Conservation (phyloP, 2,329 filamentous ascomycete genomes). For the Septoria petroselini region DNA sequence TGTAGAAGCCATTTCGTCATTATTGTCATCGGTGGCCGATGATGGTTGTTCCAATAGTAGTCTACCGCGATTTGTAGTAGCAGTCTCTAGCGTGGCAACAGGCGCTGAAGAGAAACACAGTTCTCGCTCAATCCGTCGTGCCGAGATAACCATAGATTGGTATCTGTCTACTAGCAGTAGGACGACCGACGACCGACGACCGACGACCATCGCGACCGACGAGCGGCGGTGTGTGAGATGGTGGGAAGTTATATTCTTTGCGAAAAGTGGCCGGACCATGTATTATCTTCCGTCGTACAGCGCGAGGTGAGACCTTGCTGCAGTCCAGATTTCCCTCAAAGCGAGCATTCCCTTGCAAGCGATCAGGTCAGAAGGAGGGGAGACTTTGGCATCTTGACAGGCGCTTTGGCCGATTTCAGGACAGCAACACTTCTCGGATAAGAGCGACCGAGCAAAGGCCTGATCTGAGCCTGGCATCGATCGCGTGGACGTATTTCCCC, state of each 20-base stretch:
- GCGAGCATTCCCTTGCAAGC: conserved; percentile 6
- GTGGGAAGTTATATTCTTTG: no score
- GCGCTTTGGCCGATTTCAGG: neutral
- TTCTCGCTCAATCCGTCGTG: no score
- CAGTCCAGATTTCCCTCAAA: neutral
- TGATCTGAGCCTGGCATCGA: neutral
- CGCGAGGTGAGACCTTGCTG: neutral
- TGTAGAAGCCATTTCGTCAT: neutral
- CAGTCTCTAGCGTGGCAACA: no score
- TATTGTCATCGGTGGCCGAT: no score
- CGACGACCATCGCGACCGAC: no score
- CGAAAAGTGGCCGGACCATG: no score
- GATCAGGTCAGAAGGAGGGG: conserved; percentile 3
- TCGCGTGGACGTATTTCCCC: neutral
- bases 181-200: no score
- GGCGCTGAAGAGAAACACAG: conserved; percentile 2
- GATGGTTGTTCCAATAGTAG: no score
- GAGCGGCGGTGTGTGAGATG: no score
- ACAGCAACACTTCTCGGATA: neutral
- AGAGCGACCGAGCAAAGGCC: neutral
- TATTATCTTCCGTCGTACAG: no score
- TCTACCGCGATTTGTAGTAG: neutral
- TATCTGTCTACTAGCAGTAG: no score
- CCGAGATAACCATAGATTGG: conserved; percentile 4
- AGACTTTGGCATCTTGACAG: neutral